Evolutionary conservation across 352 stramenopile genomes (phyloP), one percentile per base, ranked within the genome.

Genomic region (Globisporangium middletonii): DNA sequence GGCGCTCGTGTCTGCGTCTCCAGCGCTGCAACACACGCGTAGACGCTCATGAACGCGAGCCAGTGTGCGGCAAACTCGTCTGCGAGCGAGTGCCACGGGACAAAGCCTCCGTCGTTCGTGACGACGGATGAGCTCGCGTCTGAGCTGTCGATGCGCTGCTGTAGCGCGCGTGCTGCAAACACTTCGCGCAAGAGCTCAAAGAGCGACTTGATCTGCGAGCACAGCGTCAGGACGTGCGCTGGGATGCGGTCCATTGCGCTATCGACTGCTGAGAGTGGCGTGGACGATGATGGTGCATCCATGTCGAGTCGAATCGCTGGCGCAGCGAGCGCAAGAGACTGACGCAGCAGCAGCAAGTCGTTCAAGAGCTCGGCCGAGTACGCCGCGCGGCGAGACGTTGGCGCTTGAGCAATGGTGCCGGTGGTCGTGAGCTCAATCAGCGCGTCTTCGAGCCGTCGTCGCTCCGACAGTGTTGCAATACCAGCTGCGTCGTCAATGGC

Each of bases 311-410:
- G 33, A 38, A 38, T 38, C 33, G 7, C 33, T 38, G 26, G 60
- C 65, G 48, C 68, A 44, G 13, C 56, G 30, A 45, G 49, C 59
- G 30, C 51, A 54, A 28, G 28, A 1, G 59, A 64, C 0, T 35
- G 59, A 0, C 27, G 11, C 13, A 75, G 37, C 4, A 59, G 67
- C 28, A 75, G 15, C 16, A 75, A 18, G 23, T 77, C 69, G 33
- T 38, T 69, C 3, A 75, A 42, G 23, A 77, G 19, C 23, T 71
- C 67, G 0, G 58, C 48, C 1, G 69, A 77, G 11, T 65, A 50
- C 13, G 47, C n/a, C 26, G 59, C 51, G 19, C 53, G 38, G 28
- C 18, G 38, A 23, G 2, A 2, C 43, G 13, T 23, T 46, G 45
- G 16, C 12, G 23, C 8, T 46, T 1, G 13, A 28, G 18, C 6